A percentile compares a stretch with the other conserved stretches of the same genome.
Conservation (phyloP, 2,329 filamentous ascomycete genomes). For the Aspergillus pseudoglaucus region DNA sequence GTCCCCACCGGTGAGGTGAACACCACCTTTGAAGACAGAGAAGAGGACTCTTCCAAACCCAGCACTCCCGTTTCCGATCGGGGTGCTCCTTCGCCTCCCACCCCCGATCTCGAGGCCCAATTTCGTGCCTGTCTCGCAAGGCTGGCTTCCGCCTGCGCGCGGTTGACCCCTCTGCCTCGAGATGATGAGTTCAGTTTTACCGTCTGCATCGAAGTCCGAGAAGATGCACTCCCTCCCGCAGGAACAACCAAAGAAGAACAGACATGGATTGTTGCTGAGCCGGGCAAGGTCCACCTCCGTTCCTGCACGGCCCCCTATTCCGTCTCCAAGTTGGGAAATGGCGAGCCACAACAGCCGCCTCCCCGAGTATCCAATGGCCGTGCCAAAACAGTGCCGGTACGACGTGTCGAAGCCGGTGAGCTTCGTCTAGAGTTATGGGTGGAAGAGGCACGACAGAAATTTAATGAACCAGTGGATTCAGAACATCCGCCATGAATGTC, state of each 20-base stretch:
- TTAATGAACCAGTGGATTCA: constrained; percentile 36
- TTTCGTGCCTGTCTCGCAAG: constrained; percentile 43
- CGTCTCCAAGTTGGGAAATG: constrained; percentile 31
- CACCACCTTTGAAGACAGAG: constrained; percentile 43
- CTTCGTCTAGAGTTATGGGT: constrained; percentile 64
- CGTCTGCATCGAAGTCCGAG: constrained; percentile 43
- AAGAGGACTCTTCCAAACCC: constrained; percentile 28
- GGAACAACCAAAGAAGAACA: constrained; percentile 46
- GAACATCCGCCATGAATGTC: constrained; percentile 29
- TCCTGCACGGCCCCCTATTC: constrained; percentile 36
- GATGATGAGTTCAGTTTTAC: constrained; percentile 45
- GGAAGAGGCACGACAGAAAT: constrained; percentile 56
- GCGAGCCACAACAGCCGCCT: constrained; percentile 28
- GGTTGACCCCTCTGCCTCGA: constrained; percentile 38
- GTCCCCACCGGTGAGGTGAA: constrained; percentile 44
- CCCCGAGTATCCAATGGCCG: constrained; percentile 40
- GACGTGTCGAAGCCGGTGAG: constrained; percentile 58
- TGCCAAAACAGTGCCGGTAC: constrained; percentile 53
- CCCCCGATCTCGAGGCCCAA: constrained; percentile 43
- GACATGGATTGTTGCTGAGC: constrained; percentile 56
- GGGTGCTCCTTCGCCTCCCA: constrained; percentile 21
- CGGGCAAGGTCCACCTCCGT: constrained; percentile 35
- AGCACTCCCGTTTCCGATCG: constrained; percentile 20
- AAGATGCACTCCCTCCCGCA: constrained; percentile 41
- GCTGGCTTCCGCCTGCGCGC: constrained; percentile 38